Evolutionary conservation across 1,284 basidiomycete genomes (phyloP).

Genomic region (Inonotus hispidus): DNA sequence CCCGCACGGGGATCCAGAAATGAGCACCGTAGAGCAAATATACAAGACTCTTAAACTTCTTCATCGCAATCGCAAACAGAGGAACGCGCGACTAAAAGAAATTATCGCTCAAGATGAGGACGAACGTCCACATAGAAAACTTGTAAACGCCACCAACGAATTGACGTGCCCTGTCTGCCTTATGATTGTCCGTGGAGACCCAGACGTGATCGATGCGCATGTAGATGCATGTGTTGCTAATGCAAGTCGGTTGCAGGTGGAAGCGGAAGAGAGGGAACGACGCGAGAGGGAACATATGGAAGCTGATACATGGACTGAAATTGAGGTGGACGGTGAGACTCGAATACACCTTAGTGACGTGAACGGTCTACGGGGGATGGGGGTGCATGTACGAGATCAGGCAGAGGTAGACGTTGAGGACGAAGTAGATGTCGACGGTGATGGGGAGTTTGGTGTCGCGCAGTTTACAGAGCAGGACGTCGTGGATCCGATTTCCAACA

Average conservation of each 20-base stretch:
- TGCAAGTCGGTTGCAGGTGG: slow-evolving; percentile 40
- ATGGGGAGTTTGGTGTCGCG: slow-evolving; percentile 64
- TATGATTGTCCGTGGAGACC: slow-evolving; percentile 50
- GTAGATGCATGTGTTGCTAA: slow-evolving; percentile 69
- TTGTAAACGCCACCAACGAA: slow-evolving; percentile 30
- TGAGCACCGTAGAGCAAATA: slow-evolving; percentile 37
- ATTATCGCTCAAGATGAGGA: slow-evolving; percentile 51
- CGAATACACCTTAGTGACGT: slow-evolving; percentile 2
- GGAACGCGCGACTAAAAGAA: slow-evolving; percentile 57
- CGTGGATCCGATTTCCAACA: slow-evolving; percentile 30
- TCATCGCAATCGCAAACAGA: slow-evolving; percentile 57
- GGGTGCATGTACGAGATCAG: slow-evolving; percentile 56
- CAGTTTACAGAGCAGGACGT: slow-evolving; percentile 75
- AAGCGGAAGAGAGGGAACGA: slow-evolving; percentile 30
- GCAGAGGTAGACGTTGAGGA: slow-evolving; percentile 62
- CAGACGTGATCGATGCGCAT: slow-evolving; percentile 69
- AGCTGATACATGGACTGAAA: slow-evolving; percentile 30
- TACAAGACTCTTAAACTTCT: slow-evolving; percentile 52
- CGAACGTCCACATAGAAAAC: slow-evolving; percentile 23
- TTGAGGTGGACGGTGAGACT: slow-evolving; percentile 18
- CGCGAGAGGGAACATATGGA: slow-evolving; percentile 28
- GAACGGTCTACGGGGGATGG: slow-evolving; percentile 40
- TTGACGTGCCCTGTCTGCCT: slow-evolving; percentile 64
- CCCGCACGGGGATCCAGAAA: slow-evolving; percentile 26
- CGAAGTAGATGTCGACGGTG: slow-evolving; percentile 73